These are phyloP conservation scores for Pythium sukuiense DNA, from an alignment of 352 stramenopile genomes.

Conservation along the genomic window DNA sequence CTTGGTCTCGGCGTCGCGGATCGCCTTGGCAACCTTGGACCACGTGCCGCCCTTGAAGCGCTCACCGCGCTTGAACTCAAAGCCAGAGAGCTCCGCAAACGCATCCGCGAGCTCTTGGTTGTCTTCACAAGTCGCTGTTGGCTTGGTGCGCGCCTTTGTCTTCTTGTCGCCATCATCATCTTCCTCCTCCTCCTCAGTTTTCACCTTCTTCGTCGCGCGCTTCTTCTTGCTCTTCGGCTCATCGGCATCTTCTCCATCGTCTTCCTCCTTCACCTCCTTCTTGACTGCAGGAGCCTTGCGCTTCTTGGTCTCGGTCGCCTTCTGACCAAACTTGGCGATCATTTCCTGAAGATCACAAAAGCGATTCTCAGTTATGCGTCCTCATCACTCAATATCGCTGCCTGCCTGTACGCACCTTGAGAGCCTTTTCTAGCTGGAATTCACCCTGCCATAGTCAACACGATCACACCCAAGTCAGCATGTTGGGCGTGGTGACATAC, in stretches of 20 bases:
- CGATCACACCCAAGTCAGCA: constrained; percentile 3
- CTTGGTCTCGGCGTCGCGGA: constrained; percentile 61
- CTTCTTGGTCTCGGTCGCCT: constrained; percentile 57
- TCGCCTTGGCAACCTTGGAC: constrained; percentile 87
- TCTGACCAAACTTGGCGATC: constrained; percentile 76
- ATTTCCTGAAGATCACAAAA: constrained; percentile 47
- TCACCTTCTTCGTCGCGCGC: constrained; percentile 34
- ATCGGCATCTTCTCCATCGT: constrained; percentile 27
- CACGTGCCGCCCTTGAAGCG: constrained; percentile 86
- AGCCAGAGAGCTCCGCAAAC: constrained; percentile 81
- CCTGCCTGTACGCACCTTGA: constrained; percentile 36
- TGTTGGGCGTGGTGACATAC: not conserved
- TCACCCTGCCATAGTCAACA: constrained; percentile 43
- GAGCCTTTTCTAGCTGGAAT: constrained; percentile 69
- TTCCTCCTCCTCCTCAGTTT: constrained; percentile 40
- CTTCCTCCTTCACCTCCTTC: constrained; percentile 31
- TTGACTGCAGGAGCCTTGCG: constrained; percentile 42
- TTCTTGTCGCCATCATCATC: constrained; percentile 56
- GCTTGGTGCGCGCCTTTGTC: constrained; percentile 49
- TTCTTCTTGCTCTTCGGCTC: constrained; percentile 35
- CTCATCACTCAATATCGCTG: not conserved
- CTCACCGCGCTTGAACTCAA: constrained; percentile 88
- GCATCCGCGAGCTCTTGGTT: constrained; percentile 76
- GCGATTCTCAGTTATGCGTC: not conserved
- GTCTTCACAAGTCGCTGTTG: constrained; percentile 46